A percentile compares a stretch with the other conserved stretches of the same genome.
phyloP scores from a whole-genome alignment of 1,139 yeast genomes.

The Debaryomycetaceae sp. region DNA sequence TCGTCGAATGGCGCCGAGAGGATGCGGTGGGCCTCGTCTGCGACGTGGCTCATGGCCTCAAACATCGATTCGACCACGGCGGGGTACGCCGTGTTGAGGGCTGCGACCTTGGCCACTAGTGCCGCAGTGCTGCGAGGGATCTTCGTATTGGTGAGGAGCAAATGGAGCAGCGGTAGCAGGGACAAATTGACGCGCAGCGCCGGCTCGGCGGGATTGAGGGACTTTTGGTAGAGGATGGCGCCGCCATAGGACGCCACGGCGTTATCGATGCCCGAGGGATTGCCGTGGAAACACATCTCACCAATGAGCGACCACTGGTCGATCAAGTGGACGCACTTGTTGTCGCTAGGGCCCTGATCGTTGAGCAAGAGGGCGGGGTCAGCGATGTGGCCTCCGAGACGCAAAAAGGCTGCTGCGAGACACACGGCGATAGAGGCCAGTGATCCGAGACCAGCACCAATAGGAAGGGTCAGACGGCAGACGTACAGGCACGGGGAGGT shows the following conservation, averaged over 20 bases:
- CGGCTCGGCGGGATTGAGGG: slow-evolving; percentile 38
- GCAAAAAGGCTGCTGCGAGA: slow-evolving; percentile 63
- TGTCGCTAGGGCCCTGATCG: slow-evolving; percentile 19
- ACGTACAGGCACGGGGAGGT: slow-evolving; percentile 47
- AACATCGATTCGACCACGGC: slow-evolving; percentile 46
- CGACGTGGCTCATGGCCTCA: slow-evolving; percentile 59
- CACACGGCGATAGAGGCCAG: slow-evolving; percentile 89
- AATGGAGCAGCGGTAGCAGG: slow-evolving; percentile 63
- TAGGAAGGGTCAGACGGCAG: slow-evolving; percentile 77
- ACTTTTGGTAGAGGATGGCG: slow-evolving; percentile 80
- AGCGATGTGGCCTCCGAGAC: slow-evolving; percentile 45
- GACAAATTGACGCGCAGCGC: slow-evolving; percentile 56
- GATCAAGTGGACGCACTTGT: slow-evolving; percentile 17
- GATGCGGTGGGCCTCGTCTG: slow-evolving; percentile 62
- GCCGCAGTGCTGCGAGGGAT: slow-evolving; percentile 82
- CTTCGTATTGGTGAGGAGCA: slow-evolving; percentile 73
- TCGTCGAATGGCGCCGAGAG: slow-evolving; percentile 37
- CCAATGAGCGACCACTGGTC: slow-evolving; percentile 89
- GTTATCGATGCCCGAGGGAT: slow-evolving; percentile 94
- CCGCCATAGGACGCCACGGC: slow-evolving; percentile 96
- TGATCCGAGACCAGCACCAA: slow-evolving; percentile 96
- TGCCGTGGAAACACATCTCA: slow-evolving; percentile 92
- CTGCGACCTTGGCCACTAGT: slow-evolving; percentile 68
- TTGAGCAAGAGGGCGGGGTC: slow-evolving; percentile 17
- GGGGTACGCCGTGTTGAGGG: slow-evolving; percentile 42